A percentile compares a stretch with the other conserved stretches of the same genome.
These are phyloP conservation scores for Acanthamoeba royreba DNA, from an alignment of 208 protist genomes.

Conservation along the genomic window DNA sequence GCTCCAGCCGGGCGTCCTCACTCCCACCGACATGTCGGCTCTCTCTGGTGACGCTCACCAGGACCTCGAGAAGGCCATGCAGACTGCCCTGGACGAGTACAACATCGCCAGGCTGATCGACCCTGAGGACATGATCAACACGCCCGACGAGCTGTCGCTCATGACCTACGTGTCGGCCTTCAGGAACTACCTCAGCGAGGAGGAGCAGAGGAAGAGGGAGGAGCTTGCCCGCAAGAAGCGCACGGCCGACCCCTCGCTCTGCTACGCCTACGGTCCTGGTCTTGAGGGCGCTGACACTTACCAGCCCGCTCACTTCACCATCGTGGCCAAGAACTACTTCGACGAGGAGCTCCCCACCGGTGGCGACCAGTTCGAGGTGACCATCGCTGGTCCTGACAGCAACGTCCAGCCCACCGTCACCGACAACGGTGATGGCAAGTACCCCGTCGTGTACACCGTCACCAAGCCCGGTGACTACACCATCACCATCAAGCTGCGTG, in stretches of 20 bases:
- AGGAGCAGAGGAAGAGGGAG: slow-evolving; percentile 28
- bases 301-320: slow-evolving; percentile 59
- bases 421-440: slow-evolving; percentile 74
- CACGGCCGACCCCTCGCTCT: slow-evolving; percentile 26
- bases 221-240: slow-evolving; percentile 54
- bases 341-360: slow-evolving; percentile 66
- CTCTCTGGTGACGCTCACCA: slow-evolving; percentile 32
- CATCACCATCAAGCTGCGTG: slow-evolving; percentile 54
- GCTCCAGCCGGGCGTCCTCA: slow-evolving; percentile 58
- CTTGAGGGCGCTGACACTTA: slow-evolving; percentile 48
- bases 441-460: slow-evolving; percentile 62
- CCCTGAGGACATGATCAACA: slow-evolving; percentile 63
- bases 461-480: slow-evolving; percentile 60
- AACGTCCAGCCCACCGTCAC: slow-evolving; percentile 54
- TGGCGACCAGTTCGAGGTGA: slow-evolving; percentile 64
- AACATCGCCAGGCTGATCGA: slow-evolving; percentile 45
- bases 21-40: slow-evolving; percentile 42
- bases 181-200: slow-evolving; percentile 58
- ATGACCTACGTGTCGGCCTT: slow-evolving; percentile 74
- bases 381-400: slow-evolving; percentile 58
- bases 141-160: slow-evolving; percentile 69
- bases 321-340: slow-evolving; percentile 68
- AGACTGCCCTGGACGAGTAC: slow-evolving; percentile 50
- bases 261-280: slow-evolving; percentile 52
- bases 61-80: slow-evolving; percentile 65